These are phyloP conservation scores for Puccinia polysora DNA, from an alignment of 1,284 basidiomycete genomes.

Conservation along the genomic window DNA sequence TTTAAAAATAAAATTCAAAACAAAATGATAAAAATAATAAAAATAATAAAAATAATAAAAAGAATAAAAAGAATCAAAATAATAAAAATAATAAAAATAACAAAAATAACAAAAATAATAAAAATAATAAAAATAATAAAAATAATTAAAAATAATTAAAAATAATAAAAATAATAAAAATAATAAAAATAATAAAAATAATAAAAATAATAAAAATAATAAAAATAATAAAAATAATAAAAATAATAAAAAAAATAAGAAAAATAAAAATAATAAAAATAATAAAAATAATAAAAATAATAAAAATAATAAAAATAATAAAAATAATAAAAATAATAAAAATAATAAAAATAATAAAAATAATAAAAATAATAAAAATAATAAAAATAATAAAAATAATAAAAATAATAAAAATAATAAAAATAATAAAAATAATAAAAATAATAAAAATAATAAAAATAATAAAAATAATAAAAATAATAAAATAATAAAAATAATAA, in stretches of 20 bases:
- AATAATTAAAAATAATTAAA: not conserved
- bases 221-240: conserved; percentile 3
- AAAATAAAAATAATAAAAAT: not conserved
- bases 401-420: not conserved
- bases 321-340: not conserved
- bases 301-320: not conserved
- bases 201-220: not conserved
- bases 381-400: not conserved
- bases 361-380: not conserved
- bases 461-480: not conserved
- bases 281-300: not conserved
- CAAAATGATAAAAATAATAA: not conserved
- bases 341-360: not conserved
- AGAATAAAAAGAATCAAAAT: not conserved
- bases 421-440: not conserved
- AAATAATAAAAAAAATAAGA: not conserved
- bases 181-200: not conserved
- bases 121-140: not conserved
- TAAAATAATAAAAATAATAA: not conserved
- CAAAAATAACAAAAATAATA: not conserved
- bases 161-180: not conserved
- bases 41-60: conserved; percentile 1
- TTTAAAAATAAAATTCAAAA: not conserved
- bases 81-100: conserved; percentile 1
- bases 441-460: not conserved